These are phyloP conservation scores for Trypanosoma mega DNA, from an alignment of 208 protist genomes.

Conservation along the genomic window DNA sequence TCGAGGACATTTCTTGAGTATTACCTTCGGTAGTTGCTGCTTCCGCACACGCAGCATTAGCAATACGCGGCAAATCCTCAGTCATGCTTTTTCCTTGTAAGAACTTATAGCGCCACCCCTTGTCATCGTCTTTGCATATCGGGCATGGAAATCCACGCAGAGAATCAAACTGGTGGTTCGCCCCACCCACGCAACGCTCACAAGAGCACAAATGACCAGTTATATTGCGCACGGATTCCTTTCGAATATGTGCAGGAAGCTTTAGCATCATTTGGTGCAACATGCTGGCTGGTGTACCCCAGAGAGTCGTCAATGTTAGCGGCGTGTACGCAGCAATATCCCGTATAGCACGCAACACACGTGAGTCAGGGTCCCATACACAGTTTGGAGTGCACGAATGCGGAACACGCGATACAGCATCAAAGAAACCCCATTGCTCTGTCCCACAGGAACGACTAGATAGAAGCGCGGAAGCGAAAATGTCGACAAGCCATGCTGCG, in stretches of 20 bases:
- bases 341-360: not conserved
- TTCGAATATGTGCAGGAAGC: conserved; percentile 1
- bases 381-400: conserved; percentile 15
- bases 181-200: not conserved
- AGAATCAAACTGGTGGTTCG: not conserved
- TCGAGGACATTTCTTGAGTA: too few species aligned
- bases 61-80: too few species aligned
- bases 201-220: conserved; percentile 1
- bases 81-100: too few species aligned
- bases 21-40: too few species aligned
- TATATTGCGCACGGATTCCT: conserved; percentile 3
- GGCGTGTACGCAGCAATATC: not conserved
- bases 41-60: too few species aligned
- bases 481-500: conserved; percentile 3
- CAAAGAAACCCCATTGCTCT: conserved; percentile 3
- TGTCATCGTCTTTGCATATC: not conserved
- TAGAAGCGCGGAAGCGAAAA: conserved; percentile 1
- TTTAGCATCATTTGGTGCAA: conserved; percentile 1
- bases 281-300: not conserved
- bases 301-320: conserved; percentile 6
- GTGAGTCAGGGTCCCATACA: conserved; percentile 1
- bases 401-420: not conserved
- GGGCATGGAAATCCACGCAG: conserved; percentile 13
- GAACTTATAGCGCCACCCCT: conserved; percentile 3
- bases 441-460: not conserved